Conservation (phyloP, 768 basidiomycete species). For the Tulasnella calospora region DNA sequence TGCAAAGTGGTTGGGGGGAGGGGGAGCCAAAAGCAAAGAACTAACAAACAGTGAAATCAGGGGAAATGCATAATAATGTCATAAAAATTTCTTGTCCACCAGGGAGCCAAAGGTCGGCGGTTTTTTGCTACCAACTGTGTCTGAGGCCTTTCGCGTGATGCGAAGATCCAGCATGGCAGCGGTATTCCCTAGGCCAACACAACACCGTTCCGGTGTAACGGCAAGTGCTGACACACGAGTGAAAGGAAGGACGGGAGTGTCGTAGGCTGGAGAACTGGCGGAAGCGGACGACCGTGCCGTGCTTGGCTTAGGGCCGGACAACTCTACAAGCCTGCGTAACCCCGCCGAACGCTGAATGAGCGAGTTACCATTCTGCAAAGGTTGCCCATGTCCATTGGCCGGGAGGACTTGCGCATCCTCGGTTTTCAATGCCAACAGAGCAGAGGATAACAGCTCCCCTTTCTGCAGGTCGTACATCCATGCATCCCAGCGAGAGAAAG, state of each 20-base stretch:
- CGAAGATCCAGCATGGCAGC: not conserved
- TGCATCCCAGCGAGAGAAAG: constrained; percentile 75
- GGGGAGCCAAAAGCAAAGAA: not conserved
- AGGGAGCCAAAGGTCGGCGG: not conserved
- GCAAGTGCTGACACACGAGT: constrained; percentile 15
- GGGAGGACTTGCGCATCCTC: not conserved
- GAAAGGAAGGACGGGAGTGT: constrained; percentile 18
- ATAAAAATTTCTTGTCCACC: constrained; percentile 10
- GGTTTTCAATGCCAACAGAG: not conserved
- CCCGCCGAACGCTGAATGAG: constrained; percentile 11
- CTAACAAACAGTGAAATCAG: not conserved
- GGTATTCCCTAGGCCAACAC: constrained; percentile 17
- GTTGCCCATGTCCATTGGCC: not conserved
- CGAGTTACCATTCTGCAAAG: not conserved
- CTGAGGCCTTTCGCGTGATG: not conserved
- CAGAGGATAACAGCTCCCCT: constrained; percentile 8
- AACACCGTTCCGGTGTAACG: not conserved
- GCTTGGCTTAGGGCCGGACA: constrained; percentile 1
- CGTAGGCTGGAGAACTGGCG: not conserved
- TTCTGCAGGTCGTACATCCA: constrained; percentile 45
- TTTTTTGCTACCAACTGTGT: not conserved
- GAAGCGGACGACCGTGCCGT: not conserved
- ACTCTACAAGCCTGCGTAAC: constrained; percentile 17
- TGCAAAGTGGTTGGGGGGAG: not conserved
- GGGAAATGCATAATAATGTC: not conserved